phyloP scores from a whole-genome alignment of 2,329 filamentous ascomycete genomes.

The Diaporthe sp. region DNA sequence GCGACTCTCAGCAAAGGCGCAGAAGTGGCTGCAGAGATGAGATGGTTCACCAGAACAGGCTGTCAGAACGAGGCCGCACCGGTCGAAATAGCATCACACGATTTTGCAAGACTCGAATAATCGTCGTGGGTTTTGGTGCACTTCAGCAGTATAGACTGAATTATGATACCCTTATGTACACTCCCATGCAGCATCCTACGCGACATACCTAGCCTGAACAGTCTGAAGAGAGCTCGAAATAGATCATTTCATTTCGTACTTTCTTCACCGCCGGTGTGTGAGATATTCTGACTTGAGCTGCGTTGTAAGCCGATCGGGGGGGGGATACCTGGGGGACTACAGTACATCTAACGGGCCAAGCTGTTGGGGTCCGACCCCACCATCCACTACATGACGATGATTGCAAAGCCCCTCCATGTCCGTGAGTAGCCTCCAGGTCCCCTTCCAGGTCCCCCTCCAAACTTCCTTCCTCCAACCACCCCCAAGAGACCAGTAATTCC shows the following conservation, averaged over 20 bases:
- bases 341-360: background rate
- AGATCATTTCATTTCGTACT: background rate
- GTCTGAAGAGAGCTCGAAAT: background rate
- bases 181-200: background rate
- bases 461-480: background rate
- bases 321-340: background rate
- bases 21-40: conserved; percentile 30
- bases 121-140: background rate
- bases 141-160: background rate
- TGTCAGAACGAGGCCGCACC: background rate
- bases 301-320: background rate
- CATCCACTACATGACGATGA: too few relatives aligned
- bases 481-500: background rate
- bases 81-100: too few relatives aligned
- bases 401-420: too few relatives aligned
- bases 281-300: background rate
- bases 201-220: background rate
- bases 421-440: too few relatives aligned
- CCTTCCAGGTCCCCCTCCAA: background rate
- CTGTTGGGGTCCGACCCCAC: background rate
- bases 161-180: background rate
- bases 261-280: background rate
- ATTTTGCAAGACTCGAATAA: background rate
- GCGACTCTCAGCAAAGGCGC: conserved; percentile 30
- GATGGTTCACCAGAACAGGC: background rate